phyloP scores from a whole-genome alignment of 495 filamentous ascomycete genomes.

The Bryoglossum gracile region DNA sequence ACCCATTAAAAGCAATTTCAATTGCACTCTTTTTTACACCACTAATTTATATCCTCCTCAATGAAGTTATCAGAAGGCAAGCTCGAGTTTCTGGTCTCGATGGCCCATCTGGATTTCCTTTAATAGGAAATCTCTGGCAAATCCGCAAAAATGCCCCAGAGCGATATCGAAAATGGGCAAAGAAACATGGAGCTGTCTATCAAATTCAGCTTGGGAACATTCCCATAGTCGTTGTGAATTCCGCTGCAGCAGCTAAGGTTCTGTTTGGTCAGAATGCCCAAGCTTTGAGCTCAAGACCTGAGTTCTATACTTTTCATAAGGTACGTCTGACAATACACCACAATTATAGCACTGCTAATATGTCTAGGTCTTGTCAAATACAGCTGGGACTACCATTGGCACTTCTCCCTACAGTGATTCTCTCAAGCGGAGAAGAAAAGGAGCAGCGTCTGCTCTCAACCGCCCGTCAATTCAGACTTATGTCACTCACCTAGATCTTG shows the following conservation, averaged over 20 bases:
- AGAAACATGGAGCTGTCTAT: constrained; percentile 51
- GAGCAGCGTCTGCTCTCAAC: constrained; percentile 55
- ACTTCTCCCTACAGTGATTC: constrained; percentile 57
- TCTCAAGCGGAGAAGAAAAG: constrained; percentile 56
- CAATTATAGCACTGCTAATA: not conserved
- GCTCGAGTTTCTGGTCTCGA: constrained; percentile 44
- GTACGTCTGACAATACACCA: constrained; percentile 24
- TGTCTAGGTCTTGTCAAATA: constrained; percentile 50
- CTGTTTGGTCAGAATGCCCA: constrained; percentile 50
- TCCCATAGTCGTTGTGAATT: constrained; percentile 54
- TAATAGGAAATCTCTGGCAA: constrained; percentile 58
- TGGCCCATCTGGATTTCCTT: constrained; percentile 48
- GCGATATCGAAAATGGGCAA: constrained; percentile 52
- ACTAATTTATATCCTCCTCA: constrained; percentile 41
- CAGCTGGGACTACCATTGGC: constrained; percentile 59
- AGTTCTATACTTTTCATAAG: constrained; percentile 61
- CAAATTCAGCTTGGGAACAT: constrained; percentile 60
- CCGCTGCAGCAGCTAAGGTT: constrained; percentile 46
- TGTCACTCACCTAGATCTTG: constrained; percentile 51
- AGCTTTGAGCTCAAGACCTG: constrained; percentile 51
- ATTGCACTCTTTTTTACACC: constrained; percentile 28
- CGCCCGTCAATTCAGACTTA: constrained; percentile 54
- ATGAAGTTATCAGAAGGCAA: constrained; percentile 44
- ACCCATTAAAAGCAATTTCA: constrained; percentile 4
- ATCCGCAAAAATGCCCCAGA: constrained; percentile 53